These are phyloP conservation scores for Eryngium alpinum DNA, from an alignment of 140 eudicot genomes.

Conservation along the genomic window DNA sequence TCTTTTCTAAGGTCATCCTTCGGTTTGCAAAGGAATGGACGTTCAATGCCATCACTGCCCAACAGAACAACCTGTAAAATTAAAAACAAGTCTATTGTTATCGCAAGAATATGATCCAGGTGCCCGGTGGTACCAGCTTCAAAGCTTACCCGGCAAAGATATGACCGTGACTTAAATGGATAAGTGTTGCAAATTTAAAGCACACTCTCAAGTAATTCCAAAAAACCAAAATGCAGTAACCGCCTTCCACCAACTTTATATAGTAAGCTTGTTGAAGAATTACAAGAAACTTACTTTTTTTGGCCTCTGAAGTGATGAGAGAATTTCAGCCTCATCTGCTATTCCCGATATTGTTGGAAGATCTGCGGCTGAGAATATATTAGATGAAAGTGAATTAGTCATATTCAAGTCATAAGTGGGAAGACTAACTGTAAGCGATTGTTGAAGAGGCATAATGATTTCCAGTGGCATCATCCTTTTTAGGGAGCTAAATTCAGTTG, in stretches of 20 bases:
- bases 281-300: constrained; percentile 61
- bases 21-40: constrained; percentile 94
- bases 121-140: background rate
- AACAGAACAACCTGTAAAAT: constrained; percentile 65
- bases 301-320: constrained; percentile 95
- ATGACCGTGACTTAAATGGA: background rate
- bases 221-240: background rate
- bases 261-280: background rate
- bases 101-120: background rate
- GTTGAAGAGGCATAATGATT: constrained; percentile 88
- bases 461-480: constrained; percentile 98
- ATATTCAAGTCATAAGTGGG: constrained; percentile 59
- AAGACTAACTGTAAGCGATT: constrained; percentile 72
- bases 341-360: constrained; percentile 90
- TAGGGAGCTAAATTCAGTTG: constrained; percentile 86
- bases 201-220: background rate
- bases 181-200: background rate
- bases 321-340: constrained; percentile 97
- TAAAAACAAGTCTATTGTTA: background rate
- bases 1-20: constrained; percentile 98
- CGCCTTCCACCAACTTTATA: background rate
- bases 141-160: background rate
- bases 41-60: constrained; percentile 89
- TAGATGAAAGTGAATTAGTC: constrained; percentile 32
- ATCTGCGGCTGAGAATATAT: constrained; percentile 66